These are phyloP conservation scores for Obelidium mucronatum DNA, from an alignment of 192 early-diverging fungal genomes.

Conservation along the genomic window DNA sequence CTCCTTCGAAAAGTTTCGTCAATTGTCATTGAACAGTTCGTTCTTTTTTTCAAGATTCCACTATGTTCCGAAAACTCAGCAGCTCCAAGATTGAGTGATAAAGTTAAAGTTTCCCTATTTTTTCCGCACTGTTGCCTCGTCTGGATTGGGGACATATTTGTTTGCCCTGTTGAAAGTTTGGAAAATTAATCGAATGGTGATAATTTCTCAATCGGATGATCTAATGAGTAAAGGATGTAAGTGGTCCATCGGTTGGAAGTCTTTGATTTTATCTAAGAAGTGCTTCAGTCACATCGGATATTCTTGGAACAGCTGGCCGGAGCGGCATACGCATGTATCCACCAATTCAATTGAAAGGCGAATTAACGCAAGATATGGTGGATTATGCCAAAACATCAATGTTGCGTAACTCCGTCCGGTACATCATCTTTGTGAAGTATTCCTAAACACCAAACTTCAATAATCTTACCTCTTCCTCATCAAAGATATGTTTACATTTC, in stretches of 20 bases:
- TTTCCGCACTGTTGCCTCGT: not conserved
- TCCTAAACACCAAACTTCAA: not conserved
- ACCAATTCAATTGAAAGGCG: not conserved
- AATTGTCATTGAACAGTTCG: too few species aligned
- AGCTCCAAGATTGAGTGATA: not conserved
- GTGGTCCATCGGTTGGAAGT: not conserved
- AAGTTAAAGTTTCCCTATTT: not conserved
- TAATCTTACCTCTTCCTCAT: not conserved
- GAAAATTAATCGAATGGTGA: not conserved
- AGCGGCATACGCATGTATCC: not conserved
- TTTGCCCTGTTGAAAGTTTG: not conserved
- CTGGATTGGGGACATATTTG: not conserved
- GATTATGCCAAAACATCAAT: not conserved
- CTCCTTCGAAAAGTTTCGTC: too few species aligned
- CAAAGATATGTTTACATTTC: conserved; percentile 6
- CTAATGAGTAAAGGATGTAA: not conserved
- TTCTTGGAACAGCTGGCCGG: not conserved
- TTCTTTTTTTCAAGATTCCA: not conserved
- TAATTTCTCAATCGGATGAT: conserved; percentile 5
- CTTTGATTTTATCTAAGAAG: not conserved
- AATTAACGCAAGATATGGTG: not conserved
- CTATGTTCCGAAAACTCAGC: not conserved
- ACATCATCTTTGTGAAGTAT: not conserved
- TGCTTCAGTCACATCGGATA: not conserved
- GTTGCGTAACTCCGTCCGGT: not conserved